Conservation (phyloP, 140 eudicot species). For the Oenanthe javanica region DNA sequence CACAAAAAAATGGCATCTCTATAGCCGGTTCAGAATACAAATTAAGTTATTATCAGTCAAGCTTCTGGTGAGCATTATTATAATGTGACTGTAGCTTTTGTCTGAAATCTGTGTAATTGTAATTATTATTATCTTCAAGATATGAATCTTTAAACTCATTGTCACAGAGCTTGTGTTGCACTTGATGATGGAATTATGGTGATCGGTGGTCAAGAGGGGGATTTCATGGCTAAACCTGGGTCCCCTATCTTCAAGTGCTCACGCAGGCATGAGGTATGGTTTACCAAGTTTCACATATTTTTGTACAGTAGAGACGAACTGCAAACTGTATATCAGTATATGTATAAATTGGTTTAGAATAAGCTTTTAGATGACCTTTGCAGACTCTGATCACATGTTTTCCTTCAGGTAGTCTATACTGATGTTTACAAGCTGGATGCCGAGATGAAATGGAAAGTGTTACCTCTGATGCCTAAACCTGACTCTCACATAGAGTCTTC, state of each 20-base stretch:
- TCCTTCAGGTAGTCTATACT: slow-evolving; percentile 53
- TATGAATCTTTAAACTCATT: neutral
- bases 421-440: slow-evolving; percentile 92
- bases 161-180: slow-evolving; percentile 68
- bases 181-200: slow-evolving; percentile 53
- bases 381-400: neutral
- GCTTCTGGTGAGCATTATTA: neutral
- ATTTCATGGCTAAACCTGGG: slow-evolving; percentile 98
- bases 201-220: slow-evolving; percentile 99
- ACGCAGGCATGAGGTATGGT: slow-evolving; percentile 75
- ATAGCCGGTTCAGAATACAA: neutral
- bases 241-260: slow-evolving; percentile 98
- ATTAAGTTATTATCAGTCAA: neutral
- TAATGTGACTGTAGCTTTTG: neutral
- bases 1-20: neutral
- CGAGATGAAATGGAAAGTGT: slow-evolving; percentile 74
- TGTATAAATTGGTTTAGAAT: neutral
- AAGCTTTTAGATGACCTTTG: neutral
- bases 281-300: neutral
- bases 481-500: slow-evolving; percentile 95
- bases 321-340: neutral
- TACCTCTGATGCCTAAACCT: slow-evolving; percentile 95
- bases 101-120: neutral
- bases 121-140: neutral
- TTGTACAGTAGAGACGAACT: neutral